A percentile compares a stretch with the other conserved stretches of the same genome.
phyloP scores from a whole-genome alignment of 2,329 filamentous ascomycete genomes.

The Cladosporium velox region DNA sequence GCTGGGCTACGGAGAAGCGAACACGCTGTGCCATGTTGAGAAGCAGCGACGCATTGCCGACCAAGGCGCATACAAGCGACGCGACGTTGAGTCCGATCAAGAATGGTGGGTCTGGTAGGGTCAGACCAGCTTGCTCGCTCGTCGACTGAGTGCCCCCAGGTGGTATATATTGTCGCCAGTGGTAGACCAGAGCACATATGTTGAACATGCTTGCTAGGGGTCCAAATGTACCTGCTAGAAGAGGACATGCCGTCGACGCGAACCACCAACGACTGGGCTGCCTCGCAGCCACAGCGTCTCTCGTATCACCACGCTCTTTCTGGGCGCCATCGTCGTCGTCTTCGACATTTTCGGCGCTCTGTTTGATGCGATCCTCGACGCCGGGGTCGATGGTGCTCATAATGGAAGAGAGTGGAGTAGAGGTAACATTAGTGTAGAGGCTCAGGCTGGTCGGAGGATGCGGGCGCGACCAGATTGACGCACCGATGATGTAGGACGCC shows the following conservation, averaged over 20 bases:
- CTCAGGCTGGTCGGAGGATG: not conserved
- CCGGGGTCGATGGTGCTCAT: slow-evolving; percentile 51
- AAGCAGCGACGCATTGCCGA: slow-evolving; percentile 57
- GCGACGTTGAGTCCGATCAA: slow-evolving; percentile 55
- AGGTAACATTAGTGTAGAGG: not conserved
- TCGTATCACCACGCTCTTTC: not conserved
- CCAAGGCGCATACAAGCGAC: slow-evolving; percentile 56
- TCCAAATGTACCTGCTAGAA: slow-evolving; percentile 53
- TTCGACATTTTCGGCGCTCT: slow-evolving; percentile 43
- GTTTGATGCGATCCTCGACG: slow-evolving; percentile 50
- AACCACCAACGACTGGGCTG: slow-evolving; percentile 58
- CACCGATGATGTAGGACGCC: not conserved
- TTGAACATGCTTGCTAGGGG: slow-evolving; percentile 43
- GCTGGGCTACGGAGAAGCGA: slow-evolving; percentile 58
- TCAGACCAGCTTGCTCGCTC: slow-evolving; percentile 47
- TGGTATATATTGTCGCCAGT: slow-evolving; percentile 58
- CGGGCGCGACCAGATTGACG: not conserved
- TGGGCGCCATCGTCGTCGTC: slow-evolving; percentile 23
- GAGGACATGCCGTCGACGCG: slow-evolving; percentile 59
- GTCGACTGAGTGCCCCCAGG: slow-evolving; percentile 35
- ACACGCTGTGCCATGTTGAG: slow-evolving; percentile 62
- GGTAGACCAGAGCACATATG: slow-evolving; percentile 54
- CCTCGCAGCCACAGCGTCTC: slow-evolving; percentile 42
- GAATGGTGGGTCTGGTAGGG: slow-evolving; percentile 58
- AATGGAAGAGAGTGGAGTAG: not conserved